Evolutionary conservation across 2,329 filamentous ascomycete genomes (phyloP).

Genomic region (Alternaria triticina): DNA sequence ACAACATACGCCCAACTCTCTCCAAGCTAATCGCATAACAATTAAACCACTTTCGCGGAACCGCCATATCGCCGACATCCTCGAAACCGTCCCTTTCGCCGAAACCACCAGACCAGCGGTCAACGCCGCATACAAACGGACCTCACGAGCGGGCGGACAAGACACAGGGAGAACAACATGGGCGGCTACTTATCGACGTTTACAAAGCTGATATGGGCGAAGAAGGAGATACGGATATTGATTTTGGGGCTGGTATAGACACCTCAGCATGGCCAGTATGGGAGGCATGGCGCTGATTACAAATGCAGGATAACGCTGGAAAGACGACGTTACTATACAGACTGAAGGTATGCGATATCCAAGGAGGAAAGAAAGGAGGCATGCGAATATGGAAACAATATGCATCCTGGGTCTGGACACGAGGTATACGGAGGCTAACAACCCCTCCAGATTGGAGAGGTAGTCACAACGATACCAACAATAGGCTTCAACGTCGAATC

Average conservation of each 20-base stretch:
- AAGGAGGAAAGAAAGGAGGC: not conserved
- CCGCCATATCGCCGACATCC: not conserved
- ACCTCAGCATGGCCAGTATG: not conserved
- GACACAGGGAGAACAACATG: conserved; percentile 33
- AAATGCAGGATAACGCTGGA: conserved; percentile 86
- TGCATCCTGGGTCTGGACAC: not conserved
- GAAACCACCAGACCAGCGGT: conserved; percentile 10
- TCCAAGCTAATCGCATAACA: not conserved
- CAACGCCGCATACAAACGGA: conserved; percentile 19
- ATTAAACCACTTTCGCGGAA: not conserved
- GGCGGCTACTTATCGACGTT: conserved; percentile 43
- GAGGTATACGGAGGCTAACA: not conserved
- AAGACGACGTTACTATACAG: conserved; percentile 97
- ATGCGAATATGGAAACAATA: not conserved
- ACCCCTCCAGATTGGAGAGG: conserved; percentile 81
- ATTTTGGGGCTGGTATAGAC: conserved; percentile 85
- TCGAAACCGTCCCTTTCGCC: not conserved
- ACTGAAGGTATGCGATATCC: conserved; percentile 72
- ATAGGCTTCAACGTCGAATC: conserved; percentile 99
- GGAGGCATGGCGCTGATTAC: conserved; percentile 29
- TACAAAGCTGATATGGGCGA: conserved; percentile 66
- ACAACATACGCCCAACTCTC: not conserved
- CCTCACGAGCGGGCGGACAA: conserved; percentile 13
- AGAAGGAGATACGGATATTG: conserved; percentile 97
- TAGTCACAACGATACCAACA: conserved; percentile 98